Evolutionary conservation across 352 stramenopile genomes (phyloP).

Genomic region (Phytophthora podocarpi): DNA sequence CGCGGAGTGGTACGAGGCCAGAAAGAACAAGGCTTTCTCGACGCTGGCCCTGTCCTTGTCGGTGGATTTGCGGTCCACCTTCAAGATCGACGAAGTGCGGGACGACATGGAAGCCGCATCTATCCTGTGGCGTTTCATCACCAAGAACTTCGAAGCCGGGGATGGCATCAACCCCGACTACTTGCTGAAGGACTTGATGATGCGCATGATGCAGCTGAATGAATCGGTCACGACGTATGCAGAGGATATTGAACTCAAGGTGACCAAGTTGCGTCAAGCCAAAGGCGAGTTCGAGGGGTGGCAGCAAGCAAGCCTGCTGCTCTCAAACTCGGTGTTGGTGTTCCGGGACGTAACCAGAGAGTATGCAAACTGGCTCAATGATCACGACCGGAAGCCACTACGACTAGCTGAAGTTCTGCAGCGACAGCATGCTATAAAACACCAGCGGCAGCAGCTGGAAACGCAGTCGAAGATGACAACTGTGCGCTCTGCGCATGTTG

Average conservation of each 20-base stretch:
- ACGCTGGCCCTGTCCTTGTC: neutral
- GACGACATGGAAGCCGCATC: constrained; percentile 7
- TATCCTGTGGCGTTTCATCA: neutral
- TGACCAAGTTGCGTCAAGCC: constrained; percentile 5
- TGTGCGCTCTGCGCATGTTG: too few species aligned
- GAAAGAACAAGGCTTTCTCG: neutral
- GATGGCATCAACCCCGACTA: constrained; percentile 7
- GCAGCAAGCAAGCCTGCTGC: constrained; percentile 2
- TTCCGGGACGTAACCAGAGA: neutral
- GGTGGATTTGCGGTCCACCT: neutral
- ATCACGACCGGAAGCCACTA: neutral
- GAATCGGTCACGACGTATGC: neutral
- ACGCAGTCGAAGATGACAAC: neutral
- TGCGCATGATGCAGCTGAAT: neutral
- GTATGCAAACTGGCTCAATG: constrained; percentile 7
- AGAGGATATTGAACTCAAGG: constrained; percentile 1
- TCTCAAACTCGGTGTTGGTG: neutral
- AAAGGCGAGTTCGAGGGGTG: neutral
- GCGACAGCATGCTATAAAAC: neutral
- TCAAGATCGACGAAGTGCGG: neutral
- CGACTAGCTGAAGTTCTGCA: neutral
- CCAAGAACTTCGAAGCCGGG: neutral
- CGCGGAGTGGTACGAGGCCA: neutral
- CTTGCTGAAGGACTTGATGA: neutral
- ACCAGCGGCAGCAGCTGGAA: neutral